Evolutionary conservation across 441 rosid species (phyloP).

Genomic region (Manihot esculenta): DNA sequence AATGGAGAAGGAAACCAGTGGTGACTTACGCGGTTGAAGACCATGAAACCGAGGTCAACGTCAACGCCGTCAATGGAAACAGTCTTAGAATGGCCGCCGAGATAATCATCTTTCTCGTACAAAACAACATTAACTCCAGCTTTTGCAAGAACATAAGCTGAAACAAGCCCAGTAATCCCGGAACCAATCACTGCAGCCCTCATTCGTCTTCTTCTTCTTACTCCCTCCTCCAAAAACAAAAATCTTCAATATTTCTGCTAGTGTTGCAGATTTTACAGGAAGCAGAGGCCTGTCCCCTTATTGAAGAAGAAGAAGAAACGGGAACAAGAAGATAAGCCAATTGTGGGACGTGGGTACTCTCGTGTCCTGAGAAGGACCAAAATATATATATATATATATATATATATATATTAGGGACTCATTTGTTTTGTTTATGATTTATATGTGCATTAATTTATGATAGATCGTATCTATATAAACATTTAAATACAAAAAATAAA

Average conservation of each 20-base stretch:
- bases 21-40: constrained; percentile 73
- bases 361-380: too few relatives aligned
- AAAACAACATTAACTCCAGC: constrained; percentile 60
- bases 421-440: too few relatives aligned
- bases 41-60: constrained; percentile 90
- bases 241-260: not conserved
- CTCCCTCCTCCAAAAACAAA: not conserved
- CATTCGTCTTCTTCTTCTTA: constrained; percentile 41
- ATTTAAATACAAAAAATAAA: too few relatives aligned
- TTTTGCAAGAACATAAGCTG: constrained; percentile 58
- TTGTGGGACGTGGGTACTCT: too few relatives aligned
- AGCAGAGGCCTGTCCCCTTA: too few relatives aligned
- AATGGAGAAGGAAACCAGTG: not conserved
- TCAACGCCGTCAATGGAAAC: constrained; percentile 56
- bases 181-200: constrained; percentile 75
- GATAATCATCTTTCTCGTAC: constrained; percentile 64
- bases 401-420: too few relatives aligned
- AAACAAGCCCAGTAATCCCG: constrained; percentile 72
- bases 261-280: too few relatives aligned
- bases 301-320: too few relatives aligned
- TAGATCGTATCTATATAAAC: too few relatives aligned
- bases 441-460: too few relatives aligned
- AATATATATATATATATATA: too few relatives aligned
- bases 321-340: too few relatives aligned
- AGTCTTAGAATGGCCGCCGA: constrained; percentile 85